Conservation (phyloP, 768 basidiomycete genomes). For the Paxillus involutus region DNA sequence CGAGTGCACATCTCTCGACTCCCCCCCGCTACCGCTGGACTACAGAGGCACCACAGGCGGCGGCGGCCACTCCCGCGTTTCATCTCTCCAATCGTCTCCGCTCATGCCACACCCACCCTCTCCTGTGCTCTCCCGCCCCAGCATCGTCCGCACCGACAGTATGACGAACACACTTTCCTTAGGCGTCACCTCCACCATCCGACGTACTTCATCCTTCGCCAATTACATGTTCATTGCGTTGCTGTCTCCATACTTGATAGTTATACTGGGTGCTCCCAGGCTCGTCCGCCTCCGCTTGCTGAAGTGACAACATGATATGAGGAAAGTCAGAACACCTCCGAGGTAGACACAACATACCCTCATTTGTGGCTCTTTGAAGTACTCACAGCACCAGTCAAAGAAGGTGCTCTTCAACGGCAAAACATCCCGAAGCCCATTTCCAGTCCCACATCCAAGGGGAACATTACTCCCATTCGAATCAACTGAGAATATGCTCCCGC, state of each 20-base stretch:
- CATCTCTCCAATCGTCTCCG: conserved; percentile 53
- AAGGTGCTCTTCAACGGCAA: conserved; percentile 89
- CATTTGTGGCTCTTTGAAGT: conserved; percentile 99
- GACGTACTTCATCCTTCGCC: conserved; percentile 80
- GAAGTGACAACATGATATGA: conserved; percentile 12
- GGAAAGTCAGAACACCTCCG: neutral
- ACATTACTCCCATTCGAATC: conserved; percentile 69
- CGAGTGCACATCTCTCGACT: conserved; percentile 61
- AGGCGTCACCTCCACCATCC: conserved; percentile 66
- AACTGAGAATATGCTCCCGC: conserved; percentile 74
- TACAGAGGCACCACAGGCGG: conserved; percentile 27
- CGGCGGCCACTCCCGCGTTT: conserved; percentile 40
- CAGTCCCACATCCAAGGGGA: conserved; percentile 76
- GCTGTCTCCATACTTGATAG: conserved; percentile 92
- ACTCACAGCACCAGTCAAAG: conserved; percentile 96
- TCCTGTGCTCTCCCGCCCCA: conserved; percentile 48
- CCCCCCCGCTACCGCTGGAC: conserved; percentile 44
- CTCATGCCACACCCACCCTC: conserved; percentile 44
- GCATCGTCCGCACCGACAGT: conserved; percentile 58
- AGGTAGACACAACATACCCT: conserved; percentile 55
- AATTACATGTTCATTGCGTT: conserved; percentile 74
- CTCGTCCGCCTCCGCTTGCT: conserved; percentile 96
- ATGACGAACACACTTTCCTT: conserved; percentile 59
- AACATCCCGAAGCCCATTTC: conserved; percentile 77
- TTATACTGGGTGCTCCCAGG: conserved; percentile 94